Conservation (phyloP, 2,329 filamentous ascomycete genomes). For the Ophiocordyceps camponoti-rufipedis region DNA sequence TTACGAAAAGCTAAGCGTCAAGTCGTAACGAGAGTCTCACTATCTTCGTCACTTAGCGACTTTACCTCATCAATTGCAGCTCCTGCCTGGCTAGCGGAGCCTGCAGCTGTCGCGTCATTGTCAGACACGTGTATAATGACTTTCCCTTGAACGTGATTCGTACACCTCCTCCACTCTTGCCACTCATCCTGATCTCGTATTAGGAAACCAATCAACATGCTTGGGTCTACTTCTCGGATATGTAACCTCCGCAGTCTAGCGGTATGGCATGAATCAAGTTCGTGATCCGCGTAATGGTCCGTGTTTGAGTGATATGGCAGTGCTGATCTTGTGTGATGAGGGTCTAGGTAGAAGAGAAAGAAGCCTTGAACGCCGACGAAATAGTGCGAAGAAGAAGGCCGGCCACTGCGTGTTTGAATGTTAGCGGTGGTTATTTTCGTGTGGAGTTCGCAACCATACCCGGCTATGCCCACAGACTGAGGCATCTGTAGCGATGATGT, state of each 20-base stretch:
- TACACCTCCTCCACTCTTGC: conserved; percentile 59
- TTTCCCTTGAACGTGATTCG: conserved; percentile 63
- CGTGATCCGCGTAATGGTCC: conserved; percentile 45
- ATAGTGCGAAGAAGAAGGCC: conserved; percentile 68
- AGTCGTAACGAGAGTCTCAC: conserved; percentile 18
- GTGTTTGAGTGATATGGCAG: conserved; percentile 42
- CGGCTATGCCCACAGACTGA: conserved; percentile 91
- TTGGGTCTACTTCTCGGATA: conserved; percentile 88
- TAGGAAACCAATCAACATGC: conserved; percentile 90
- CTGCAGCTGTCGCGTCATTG: conserved; percentile 38
- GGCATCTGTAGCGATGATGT: conserved; percentile 69
- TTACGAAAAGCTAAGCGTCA: conserved; percentile 1
- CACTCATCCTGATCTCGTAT: conserved; percentile 73
- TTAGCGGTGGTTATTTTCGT: background rate
- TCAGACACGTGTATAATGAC: conserved; percentile 72
- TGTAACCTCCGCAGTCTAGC: conserved; percentile 66
- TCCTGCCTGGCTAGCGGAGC: conserved; percentile 38
- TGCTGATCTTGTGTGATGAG: conserved; percentile 66
- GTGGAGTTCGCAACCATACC: conserved; percentile 32
- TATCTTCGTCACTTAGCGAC: conserved; percentile 56
- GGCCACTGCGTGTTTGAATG: conserved; percentile 38
- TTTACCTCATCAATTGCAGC: conserved; percentile 82
- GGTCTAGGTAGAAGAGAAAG: conserved; percentile 85
- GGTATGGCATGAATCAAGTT: conserved; percentile 74
- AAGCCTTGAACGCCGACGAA: conserved; percentile 47